phyloP scores from a whole-genome alignment of 2,329 filamentous ascomycete genomes.

The Tolypocladium cylindrosporum region DNA sequence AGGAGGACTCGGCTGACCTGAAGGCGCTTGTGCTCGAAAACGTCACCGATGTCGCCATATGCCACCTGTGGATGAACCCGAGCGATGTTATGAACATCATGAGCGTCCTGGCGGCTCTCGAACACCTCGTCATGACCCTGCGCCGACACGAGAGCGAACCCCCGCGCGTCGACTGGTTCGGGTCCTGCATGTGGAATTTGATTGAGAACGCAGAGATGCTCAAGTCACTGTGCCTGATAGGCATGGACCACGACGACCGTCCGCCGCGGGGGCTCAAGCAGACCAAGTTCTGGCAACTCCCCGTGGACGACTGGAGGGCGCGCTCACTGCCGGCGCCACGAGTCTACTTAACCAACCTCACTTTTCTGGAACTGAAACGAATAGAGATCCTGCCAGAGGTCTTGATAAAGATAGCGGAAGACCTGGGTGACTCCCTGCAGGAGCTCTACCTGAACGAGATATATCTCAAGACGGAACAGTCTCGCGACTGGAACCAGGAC shows the following conservation, averaged over 20 bases:
- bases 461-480: slow-evolving; percentile 31
- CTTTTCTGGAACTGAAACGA: slow-evolving; percentile 32
- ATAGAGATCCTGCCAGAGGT: slow-evolving; percentile 27
- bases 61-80: slow-evolving; percentile 39
- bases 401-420: slow-evolving; percentile 22
- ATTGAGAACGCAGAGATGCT: slow-evolving; percentile 34
- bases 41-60: slow-evolving; percentile 36
- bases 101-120: slow-evolving; percentile 26
- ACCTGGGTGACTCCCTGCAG: slow-evolving; percentile 26
- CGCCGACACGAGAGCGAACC: slow-evolving; percentile 31
- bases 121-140: slow-evolving; percentile 35
- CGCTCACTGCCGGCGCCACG: slow-evolving; percentile 26
- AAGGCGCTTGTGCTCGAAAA: slow-evolving; percentile 40
- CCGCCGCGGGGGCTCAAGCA: slow-evolving; percentile 25
- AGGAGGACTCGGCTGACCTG: slow-evolving; percentile 31
- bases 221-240: slow-evolving; percentile 36
- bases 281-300: slow-evolving; percentile 24
- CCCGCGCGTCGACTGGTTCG: slow-evolving; percentile 26
- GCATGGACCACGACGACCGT: slow-evolving; percentile 30
- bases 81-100: slow-evolving; percentile 40
- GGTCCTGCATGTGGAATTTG: slow-evolving; percentile 37
- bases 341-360: slow-evolving; percentile 25
- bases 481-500: slow-evolving; percentile 20
- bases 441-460: slow-evolving; percentile 37
- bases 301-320: slow-evolving; percentile 28